Percentiles rank a stretch among this genome's conserved stretches.
Evolutionary conservation across 345 rosid species (phyloP).

Genomic region (Alliaria petiolata): DNA sequence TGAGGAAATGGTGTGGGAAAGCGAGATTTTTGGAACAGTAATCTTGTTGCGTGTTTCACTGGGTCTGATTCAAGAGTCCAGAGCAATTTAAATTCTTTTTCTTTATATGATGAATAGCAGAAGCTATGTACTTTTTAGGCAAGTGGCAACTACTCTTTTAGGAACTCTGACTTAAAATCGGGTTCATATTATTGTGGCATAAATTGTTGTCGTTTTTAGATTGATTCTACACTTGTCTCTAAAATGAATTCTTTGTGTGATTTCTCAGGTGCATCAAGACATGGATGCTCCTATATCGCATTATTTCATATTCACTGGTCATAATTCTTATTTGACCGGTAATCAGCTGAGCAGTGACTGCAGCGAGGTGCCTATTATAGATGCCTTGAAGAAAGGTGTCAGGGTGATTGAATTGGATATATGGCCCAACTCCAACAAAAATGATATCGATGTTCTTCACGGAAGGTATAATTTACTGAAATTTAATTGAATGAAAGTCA

Average conservation of each 20-base stretch:
- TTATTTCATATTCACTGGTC: slow-evolving; percentile 80
- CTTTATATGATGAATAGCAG: not conserved
- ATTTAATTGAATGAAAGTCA: not conserved
- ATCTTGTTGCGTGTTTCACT: not conserved
- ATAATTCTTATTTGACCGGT: slow-evolving; percentile 82
- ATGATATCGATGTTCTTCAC: slow-evolving; percentile 70
- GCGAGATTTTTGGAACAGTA: not conserved
- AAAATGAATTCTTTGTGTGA: not conserved
- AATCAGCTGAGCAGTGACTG: slow-evolving; percentile 90
- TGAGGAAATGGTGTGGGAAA: not conserved
- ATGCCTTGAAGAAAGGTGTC: slow-evolving; percentile 68
- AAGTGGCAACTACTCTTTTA: not conserved
- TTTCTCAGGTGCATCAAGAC: slow-evolving; percentile 69
- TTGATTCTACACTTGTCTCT: not conserved
- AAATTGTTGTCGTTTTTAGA: not conserved
- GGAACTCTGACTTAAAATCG: not conserved
- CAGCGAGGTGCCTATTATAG: slow-evolving; percentile 75
- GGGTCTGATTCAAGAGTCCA: not conserved
- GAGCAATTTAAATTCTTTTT: not conserved
- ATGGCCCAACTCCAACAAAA: slow-evolving; percentile 76
- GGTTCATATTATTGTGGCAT: not conserved
- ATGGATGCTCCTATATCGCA: slow-evolving; percentile 84
- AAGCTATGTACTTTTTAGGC: not conserved
- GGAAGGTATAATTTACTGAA: slow-evolving; percentile 51
- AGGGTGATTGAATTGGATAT: slow-evolving; percentile 85